Percentiles rank a stretch among this genome's conserved stretches.
Conservation (phyloP, 75 land plant genomes). For the Isoetes taiwanensis region DNA sequence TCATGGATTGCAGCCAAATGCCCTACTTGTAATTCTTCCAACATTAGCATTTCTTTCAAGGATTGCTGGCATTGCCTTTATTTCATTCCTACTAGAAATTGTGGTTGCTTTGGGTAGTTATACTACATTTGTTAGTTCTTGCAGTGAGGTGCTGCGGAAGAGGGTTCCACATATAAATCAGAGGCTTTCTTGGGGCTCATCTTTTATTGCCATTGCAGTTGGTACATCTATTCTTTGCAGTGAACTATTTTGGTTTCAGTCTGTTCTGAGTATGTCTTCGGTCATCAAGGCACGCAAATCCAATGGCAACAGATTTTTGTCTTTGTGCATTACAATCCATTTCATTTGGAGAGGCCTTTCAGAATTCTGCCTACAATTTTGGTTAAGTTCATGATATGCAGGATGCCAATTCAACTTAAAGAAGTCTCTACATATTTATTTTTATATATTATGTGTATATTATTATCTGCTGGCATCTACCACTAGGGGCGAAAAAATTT, state of each 20-base stretch:
- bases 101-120: constrained; percentile 92
- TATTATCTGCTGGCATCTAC: too few species aligned
- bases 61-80: constrained; percentile 78
- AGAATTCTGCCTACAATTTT: too few species aligned
- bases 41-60: constrained; percentile 92
- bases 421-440: too few species aligned
- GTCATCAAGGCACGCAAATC: too few species aligned
- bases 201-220: constrained; percentile 66
- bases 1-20: constrained; percentile 96
- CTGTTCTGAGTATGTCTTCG: too few species aligned
- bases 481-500: too few species aligned
- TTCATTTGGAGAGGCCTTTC: too few species aligned
- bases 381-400: too few species aligned
- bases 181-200: constrained; percentile 81
- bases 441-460: too few species aligned
- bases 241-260: constrained; percentile 60
- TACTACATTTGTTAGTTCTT: constrained; percentile 78
- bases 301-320: too few species aligned
- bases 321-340: too few species aligned
- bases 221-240: constrained; percentile 69
- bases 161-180: constrained; percentile 81
- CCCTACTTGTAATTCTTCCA: constrained; percentile 86
- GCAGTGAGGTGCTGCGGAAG: constrained; percentile 69
- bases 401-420: too few species aligned
- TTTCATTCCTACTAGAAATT: constrained; percentile 72